These are phyloP conservation scores for Aspergillus saccharolyticus DNA, from an alignment of 495 filamentous ascomycete species.

Conservation along the genomic window DNA sequence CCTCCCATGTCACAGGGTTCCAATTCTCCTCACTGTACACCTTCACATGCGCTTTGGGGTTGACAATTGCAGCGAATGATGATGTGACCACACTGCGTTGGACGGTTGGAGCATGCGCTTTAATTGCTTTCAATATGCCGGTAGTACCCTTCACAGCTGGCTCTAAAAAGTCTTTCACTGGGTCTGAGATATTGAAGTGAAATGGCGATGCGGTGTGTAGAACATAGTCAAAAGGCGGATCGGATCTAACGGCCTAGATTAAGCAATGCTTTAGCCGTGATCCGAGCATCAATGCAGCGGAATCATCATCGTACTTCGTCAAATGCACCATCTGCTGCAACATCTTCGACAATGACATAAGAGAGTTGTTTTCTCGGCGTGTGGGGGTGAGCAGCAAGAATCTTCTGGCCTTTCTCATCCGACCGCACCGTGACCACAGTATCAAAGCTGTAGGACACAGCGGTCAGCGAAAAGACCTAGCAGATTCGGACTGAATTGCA, in stretches of 20 bases:
- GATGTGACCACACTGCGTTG: conserved; percentile 81
- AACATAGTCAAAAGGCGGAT: conserved; percentile 76
- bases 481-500: neutral
- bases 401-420: conserved; percentile 70
- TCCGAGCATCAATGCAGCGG: neutral
- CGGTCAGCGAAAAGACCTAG: neutral
- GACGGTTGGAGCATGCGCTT: conserved; percentile 67
- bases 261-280: neutral
- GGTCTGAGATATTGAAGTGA: conserved; percentile 65
- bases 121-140: conserved; percentile 69
- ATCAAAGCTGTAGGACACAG: conserved; percentile 46
- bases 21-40: conserved; percentile 70
- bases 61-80: conserved; percentile 74
- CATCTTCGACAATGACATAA: conserved; percentile 77
- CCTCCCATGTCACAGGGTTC: conserved; percentile 75
- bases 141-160: conserved; percentile 84
- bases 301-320: conserved; percentile 50
- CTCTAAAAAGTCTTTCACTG: conserved; percentile 75
- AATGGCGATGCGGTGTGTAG: conserved; percentile 88
- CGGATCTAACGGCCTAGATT: conserved; percentile 53
- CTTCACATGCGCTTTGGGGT: conserved; percentile 43
- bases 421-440: conserved; percentile 83
- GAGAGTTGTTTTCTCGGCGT: conserved; percentile 59
- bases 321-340: conserved; percentile 70
- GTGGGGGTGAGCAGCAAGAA: conserved; percentile 61